These are phyloP conservation scores for Flaveria bidentis DNA, from an alignment of 129 eudicot species.

Conservation along the genomic window DNA sequence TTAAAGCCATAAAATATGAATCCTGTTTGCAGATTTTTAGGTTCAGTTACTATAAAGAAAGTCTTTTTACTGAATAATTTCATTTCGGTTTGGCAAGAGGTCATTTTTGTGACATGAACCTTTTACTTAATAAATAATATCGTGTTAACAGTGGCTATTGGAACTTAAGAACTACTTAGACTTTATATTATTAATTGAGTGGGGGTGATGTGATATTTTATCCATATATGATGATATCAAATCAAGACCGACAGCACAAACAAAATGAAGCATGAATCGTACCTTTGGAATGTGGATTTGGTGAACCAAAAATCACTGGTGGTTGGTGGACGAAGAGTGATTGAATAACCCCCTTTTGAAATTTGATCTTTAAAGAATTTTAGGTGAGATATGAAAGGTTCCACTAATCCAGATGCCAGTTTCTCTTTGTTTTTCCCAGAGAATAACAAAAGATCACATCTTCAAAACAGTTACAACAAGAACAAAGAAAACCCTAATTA, in stretches of 20 bases:
- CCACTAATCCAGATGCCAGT: constrained; percentile 90
- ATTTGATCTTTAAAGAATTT: constrained; percentile 87
- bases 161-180: constrained; percentile 7
- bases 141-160: constrained; percentile 10
- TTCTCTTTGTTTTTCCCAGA: constrained; percentile 76
- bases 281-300: constrained; percentile 90
- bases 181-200: neutral
- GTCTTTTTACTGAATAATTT: neutral
- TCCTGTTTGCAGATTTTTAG: neutral
- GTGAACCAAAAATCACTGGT: constrained; percentile 73
- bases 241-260: neutral
- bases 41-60: neutral
- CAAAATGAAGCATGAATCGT: neutral
- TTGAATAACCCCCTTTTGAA: constrained; percentile 93
- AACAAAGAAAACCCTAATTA: constrained; percentile 25
- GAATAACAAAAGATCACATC: constrained; percentile 91
- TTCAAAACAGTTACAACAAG: constrained; percentile 31
- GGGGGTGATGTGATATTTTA: constrained; percentile 13
- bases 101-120: constrained; percentile 9
- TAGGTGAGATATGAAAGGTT: constrained; percentile 82
- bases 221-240: constrained; percentile 6
- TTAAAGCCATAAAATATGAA: neutral
- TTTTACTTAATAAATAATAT: neutral
- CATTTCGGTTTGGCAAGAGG: neutral
- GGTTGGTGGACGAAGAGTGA: constrained; percentile 74